A percentile compares a stretch with the other conserved stretches of the same genome.
Evolutionary conservation across 306 rosid species (phyloP).

Genomic region (Acacia crassicarpa): DNA sequence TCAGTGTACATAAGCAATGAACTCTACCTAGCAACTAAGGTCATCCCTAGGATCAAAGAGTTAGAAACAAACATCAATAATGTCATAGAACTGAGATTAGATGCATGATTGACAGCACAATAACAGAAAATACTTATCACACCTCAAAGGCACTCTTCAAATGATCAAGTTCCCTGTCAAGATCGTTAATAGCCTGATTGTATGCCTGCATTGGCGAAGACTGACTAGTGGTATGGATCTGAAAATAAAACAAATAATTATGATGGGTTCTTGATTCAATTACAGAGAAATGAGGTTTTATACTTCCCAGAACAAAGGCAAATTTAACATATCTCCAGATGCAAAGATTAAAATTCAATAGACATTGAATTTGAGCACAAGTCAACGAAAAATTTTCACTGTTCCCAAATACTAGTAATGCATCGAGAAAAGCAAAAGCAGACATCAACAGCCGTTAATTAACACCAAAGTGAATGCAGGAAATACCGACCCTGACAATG

Average conservation of each 20-base stretch:
- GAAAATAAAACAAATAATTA: constrained; percentile 25
- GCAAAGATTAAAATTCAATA: neutral
- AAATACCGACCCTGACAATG: constrained; percentile 67
- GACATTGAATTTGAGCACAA: neutral
- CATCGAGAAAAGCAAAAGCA: neutral
- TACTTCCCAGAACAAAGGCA: neutral
- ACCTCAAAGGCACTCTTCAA: constrained; percentile 83
- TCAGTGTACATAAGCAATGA: neutral
- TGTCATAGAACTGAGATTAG: neutral
- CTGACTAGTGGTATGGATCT: constrained; percentile 93
- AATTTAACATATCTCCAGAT: neutral
- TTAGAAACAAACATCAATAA: constrained; percentile 7
- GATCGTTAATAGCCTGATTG: constrained; percentile 90
- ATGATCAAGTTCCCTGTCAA: constrained; percentile 80
- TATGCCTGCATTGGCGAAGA: constrained; percentile 96
- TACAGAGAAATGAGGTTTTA: neutral
- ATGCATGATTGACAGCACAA: neutral
- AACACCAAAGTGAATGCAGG: neutral
- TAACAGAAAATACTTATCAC: constrained; percentile 8
- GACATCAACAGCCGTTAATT: neutral
- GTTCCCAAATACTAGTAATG: neutral
- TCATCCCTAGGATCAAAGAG: neutral
- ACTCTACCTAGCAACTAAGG: neutral
- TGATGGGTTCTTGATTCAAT: neutral
- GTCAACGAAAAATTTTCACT: neutral